These are phyloP conservation scores for Ophiosphaerella herpotricha DNA, from an alignment of 2,329 filamentous ascomycete species.

Conservation along the genomic window DNA sequence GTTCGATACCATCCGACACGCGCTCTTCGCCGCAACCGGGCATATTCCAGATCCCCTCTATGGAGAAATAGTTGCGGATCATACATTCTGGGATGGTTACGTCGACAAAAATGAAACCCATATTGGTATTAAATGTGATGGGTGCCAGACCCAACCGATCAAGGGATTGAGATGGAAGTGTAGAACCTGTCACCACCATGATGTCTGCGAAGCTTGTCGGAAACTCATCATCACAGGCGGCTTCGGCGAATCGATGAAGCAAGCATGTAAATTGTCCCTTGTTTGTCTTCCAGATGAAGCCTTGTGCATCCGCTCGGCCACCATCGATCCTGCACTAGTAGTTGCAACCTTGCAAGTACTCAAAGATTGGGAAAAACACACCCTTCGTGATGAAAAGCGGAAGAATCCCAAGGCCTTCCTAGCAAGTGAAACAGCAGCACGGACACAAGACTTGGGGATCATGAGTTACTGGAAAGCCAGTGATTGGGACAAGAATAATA, in stretches of 20 bases:
- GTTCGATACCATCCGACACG: constrained; percentile 39
- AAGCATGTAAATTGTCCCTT: constrained; percentile 25
- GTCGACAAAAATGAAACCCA: constrained; percentile 21
- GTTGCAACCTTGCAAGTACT: constrained; percentile 39
- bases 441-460: constrained; percentile 27
- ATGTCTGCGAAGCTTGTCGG: constrained; percentile 30
- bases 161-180: constrained; percentile 34
- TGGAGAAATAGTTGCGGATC: constrained; percentile 42
- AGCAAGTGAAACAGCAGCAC: constrained; percentile 23
- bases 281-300: constrained; percentile 36
- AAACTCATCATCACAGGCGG: constrained; percentile 1
- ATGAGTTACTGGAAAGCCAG: constrained; percentile 32
- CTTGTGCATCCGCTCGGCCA: constrained; percentile 28
- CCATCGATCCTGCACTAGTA: constrained; percentile 32
- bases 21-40: constrained; percentile 31
- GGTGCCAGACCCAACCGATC: constrained; percentile 27
- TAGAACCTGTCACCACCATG: constrained; percentile 28
- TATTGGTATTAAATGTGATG: constrained; percentile 17
- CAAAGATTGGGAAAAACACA: constrained; percentile 41
- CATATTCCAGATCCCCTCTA: constrained; percentile 34
- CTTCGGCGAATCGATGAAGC: constrained; percentile 11
- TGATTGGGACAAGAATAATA: constrained; percentile 19
- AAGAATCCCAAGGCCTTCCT: constrained; percentile 24
- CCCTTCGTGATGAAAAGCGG: constrained; percentile 26
- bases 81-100: constrained; percentile 41